Evolutionary conservation across 2,329 filamentous ascomycete genomes (phyloP).

Genomic region (Aspergillus udagawae): DNA sequence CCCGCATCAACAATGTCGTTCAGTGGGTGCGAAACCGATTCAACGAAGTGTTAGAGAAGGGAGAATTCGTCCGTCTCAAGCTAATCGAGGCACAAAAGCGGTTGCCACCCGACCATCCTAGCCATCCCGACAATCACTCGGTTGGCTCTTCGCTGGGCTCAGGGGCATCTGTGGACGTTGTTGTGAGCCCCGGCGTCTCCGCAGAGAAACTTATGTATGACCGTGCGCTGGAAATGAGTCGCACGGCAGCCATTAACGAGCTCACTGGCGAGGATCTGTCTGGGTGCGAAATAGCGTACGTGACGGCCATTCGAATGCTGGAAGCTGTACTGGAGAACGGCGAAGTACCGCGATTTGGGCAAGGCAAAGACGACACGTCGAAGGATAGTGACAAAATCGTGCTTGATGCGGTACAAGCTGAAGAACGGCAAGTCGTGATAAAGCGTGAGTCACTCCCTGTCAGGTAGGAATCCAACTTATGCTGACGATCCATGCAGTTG

Average conservation of each 20-base stretch:
- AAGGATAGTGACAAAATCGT: constrained; percentile 33
- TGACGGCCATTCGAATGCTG: constrained; percentile 89
- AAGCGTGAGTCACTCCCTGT: constrained; percentile 41
- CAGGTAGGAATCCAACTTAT: background rate
- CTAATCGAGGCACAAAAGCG: constrained; percentile 80
- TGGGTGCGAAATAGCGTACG: constrained; percentile 88
- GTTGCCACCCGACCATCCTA: constrained; percentile 78
- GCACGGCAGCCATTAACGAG: constrained; percentile 89
- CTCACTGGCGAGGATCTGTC: constrained; percentile 83
- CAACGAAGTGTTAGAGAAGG: constrained; percentile 96
- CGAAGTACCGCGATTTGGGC: constrained; percentile 45
- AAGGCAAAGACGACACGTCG: constrained; percentile 20
- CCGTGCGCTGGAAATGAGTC: constrained; percentile 93
- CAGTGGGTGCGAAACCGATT: constrained; percentile 93
- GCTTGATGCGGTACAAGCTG: constrained; percentile 43
- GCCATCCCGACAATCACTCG: constrained; percentile 75
- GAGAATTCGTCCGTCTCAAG: constrained; percentile 86
- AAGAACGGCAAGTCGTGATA: constrained; percentile 47
- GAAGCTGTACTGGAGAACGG: constrained; percentile 90
- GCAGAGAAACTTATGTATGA: constrained; percentile 99
- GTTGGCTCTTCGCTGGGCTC: constrained; percentile 55
- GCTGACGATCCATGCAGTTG: constrained; percentile 36
- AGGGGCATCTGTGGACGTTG: constrained; percentile 69
- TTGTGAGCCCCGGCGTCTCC: constrained; percentile 81
- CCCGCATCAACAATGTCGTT: constrained; percentile 85